Evolutionary conservation across 2,329 filamentous ascomycete genomes (phyloP), one percentile per base, ranked within the genome.

Genomic region (Beauveria sp.): DNA sequence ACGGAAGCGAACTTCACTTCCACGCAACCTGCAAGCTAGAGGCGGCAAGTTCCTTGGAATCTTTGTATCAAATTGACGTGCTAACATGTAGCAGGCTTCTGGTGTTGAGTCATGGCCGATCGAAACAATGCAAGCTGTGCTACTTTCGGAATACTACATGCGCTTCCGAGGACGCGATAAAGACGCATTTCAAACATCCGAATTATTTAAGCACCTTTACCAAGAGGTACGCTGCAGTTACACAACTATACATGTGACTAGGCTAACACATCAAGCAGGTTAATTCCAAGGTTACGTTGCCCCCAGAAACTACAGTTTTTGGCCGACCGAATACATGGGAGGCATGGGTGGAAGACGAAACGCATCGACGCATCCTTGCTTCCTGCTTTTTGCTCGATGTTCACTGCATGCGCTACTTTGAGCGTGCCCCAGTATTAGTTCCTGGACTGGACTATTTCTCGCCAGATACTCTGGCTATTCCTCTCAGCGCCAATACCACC

Each of bases 301-400:
- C 34, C 16, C 40, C 50, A 3, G 43, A 22, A 9, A 28, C 50
- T 38, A n/a, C 42, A 16, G 16, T 34, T 4, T 42, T 40, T 42
- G 42, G 28, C n/a, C 49, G 49, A 18, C 43, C 50, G 10, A 42
- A 45, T 26, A 51, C 45, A 18, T 63, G 83, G 83, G 73, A 72
- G 45, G 67, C 71, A 63, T 86, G 84, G 84, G 69, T 85, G 46
- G 72, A 79, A 51, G 70, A 72, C 55, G 84, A 87, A 70, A 75
- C 80, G 8, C 75, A 74, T 60, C 79, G 81, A 61, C 79, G 84
- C 48, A 75, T 86, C 31, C 72, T 84, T n/a, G 75, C 80, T 40
- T 79, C 78, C 16, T 86, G 82, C 71, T 84, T 85, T 69, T 71
- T 84, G 59, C 73, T 83, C 61, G 83, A 86, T 68, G 75, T 80